Evolutionary conservation across 176 grass and related monocot genomes (phyloP), one percentile per base, ranked within the genome.

Genomic region (Avena sativa): DNA sequence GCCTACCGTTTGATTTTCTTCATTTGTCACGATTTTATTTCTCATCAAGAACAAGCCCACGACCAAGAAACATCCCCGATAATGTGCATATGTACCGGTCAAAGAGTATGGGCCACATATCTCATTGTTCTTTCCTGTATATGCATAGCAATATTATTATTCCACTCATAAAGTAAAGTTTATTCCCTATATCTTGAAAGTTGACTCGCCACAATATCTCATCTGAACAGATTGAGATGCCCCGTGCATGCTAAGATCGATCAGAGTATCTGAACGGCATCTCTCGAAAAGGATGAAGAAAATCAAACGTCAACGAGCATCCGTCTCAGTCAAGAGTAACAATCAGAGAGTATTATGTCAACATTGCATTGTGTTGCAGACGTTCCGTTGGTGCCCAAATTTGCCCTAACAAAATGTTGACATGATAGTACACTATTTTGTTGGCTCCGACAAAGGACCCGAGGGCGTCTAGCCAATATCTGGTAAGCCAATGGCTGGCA

Each of bases 271-370:
- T 44, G 32, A 67, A 75, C 3, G 16, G 53, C 52, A 69, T 32
- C 55, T 43, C 53, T 72, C 43, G 9, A 36, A 90, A 65, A 61
- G 65, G 9, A 6, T 30, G 40, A 43, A 43, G 40, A 43, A 16
- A 69, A 56, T 32, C 78, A 72, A 66, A 43, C 40, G 64, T 79
- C 84, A 72, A 87, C n/a, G 66, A 20, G 21, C 44, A 83, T 83
- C 30, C 21, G 72, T 23, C 67, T 23, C 4, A 52, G 43, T 77
- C 71, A 26, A 69, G 26, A 40, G 36, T 11, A 30, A 1, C 30
- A 71, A 61, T 30, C 53, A 66, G 6, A 23, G 56, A 23, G 12
- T 21, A 46, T 14, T 8, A 14, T 26, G 11, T 69, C 13, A 62
- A 47, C 34, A 79, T 26, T 80, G n/a, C 44, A 17, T 5, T 4